phyloP scores from a whole-genome alignment of 495 filamentous ascomycete genomes.

The Chaetomium cochliodes region DNA sequence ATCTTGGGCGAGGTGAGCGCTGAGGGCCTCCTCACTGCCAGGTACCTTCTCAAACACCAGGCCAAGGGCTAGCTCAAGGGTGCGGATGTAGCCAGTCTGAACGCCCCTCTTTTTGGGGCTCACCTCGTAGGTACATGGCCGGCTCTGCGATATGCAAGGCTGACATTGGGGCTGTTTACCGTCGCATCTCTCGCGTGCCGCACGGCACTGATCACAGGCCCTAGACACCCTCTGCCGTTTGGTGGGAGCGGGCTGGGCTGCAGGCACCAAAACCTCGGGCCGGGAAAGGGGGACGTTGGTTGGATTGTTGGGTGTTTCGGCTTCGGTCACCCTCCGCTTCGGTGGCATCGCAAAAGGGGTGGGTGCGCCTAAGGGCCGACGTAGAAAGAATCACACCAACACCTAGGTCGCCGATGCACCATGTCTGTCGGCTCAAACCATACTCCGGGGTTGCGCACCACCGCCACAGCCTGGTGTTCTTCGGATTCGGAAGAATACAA shows the following conservation, averaged over 20 bases:
- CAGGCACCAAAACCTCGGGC: background rate
- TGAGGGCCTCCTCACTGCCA: slow-evolving; percentile 34
- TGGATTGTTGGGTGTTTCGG: slow-evolving; percentile 14
- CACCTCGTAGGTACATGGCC: slow-evolving; percentile 65
- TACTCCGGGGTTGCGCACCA: background rate
- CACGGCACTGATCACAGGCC: slow-evolving; percentile 67
- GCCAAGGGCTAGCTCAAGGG: slow-evolving; percentile 53
- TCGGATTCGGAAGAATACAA: slow-evolving; percentile 1
- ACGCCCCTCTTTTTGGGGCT: slow-evolving; percentile 71
- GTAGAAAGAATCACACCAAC: slow-evolving; percentile 1
- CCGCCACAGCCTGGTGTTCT: background rate
- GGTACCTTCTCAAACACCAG: slow-evolving; percentile 37
- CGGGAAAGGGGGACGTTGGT: background rate
- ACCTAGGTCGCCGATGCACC: slow-evolving; percentile 8
- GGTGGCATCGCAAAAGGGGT: slow-evolving; percentile 25
- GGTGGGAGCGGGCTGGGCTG: slow-evolving; percentile 18
- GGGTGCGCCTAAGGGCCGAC: slow-evolving; percentile 7
- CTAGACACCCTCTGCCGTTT: slow-evolving; percentile 64
- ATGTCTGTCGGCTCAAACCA: slow-evolving; percentile 18
- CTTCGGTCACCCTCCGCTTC: slow-evolving; percentile 27
- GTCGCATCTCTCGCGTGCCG: slow-evolving; percentile 66
- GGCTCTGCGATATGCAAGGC: slow-evolving; percentile 59
- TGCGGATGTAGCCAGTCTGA: slow-evolving; percentile 62
- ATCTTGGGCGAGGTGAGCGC: slow-evolving; percentile 33
- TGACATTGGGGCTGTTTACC: slow-evolving; percentile 61